Conservation (phyloP, 2,329 filamentous ascomycete species). For the Ophiosphaerella narmari region DNA sequence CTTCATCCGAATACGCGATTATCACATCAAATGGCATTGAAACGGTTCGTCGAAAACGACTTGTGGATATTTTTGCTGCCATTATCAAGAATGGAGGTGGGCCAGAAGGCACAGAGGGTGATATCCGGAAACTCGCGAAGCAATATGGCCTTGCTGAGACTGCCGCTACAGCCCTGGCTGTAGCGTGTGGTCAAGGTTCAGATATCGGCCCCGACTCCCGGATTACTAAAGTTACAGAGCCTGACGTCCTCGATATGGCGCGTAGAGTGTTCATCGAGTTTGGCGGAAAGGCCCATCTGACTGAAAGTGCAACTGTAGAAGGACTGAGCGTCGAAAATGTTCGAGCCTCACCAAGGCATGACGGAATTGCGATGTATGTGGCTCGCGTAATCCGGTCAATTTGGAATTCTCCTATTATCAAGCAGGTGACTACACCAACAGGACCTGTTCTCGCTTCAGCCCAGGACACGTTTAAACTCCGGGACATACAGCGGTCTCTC, state of each 20-base stretch:
- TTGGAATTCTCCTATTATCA: constrained; percentile 81
- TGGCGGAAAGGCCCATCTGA: constrained; percentile 83
- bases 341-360: constrained; percentile 83
- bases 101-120: constrained; percentile 80
- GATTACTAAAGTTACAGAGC: constrained; percentile 73
- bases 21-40: constrained; percentile 91
- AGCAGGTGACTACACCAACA: constrained; percentile 57
- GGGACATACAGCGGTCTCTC: constrained; percentile 77
- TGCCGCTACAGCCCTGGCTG: constrained; percentile 86
- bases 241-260: constrained; percentile 82
- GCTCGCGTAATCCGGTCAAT: constrained; percentile 84
- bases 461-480: constrained; percentile 70
- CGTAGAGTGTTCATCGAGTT: constrained; percentile 89
- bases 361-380: constrained; percentile 85
- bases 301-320: constrained; percentile 72
- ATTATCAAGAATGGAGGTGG: constrained; percentile 72
- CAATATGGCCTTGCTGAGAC: constrained; percentile 88
- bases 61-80: constrained; percentile 91
- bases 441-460: constrained; percentile 70
- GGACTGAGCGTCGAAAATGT: constrained; percentile 77
- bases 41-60: constrained; percentile 77
- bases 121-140: constrained; percentile 81
- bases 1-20: constrained; percentile 82
- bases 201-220: constrained; percentile 76
- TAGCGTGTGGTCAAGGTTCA: constrained; percentile 90